A percentile compares a stretch with the other conserved stretches of the same genome.
Evolutionary conservation across 1,284 basidiomycete species (phyloP).

Genomic region (Microbotryomycetes sp.): DNA sequence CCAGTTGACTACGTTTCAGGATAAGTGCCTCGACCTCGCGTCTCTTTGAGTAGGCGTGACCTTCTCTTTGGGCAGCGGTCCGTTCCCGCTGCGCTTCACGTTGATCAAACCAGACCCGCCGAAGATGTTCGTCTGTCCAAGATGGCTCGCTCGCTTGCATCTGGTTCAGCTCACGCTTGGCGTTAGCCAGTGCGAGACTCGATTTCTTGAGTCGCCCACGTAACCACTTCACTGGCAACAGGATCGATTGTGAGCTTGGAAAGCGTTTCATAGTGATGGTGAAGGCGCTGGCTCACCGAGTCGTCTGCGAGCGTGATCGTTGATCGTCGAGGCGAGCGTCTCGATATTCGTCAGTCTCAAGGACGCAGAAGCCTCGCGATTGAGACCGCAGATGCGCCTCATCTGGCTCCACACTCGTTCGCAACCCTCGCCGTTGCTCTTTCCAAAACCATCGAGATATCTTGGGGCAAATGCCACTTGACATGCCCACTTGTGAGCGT

Average conservation of each 20-base stretch:
- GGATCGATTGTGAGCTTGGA: not conserved
- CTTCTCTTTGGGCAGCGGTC: not conserved
- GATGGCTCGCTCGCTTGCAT: not conserved
- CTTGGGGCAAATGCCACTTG: not conserved
- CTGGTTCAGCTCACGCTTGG: not conserved
- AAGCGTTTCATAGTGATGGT: too few species aligned
- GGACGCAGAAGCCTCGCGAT: not conserved
- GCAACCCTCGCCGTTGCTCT: not conserved
- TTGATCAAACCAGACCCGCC: not conserved
- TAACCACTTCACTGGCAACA: not conserved
- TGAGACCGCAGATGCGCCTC: not conserved
- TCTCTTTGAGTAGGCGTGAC: not conserved
- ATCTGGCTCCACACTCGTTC: not conserved
- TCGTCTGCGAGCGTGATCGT: not conserved
- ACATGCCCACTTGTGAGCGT: not conserved
- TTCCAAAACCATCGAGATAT: not conserved
- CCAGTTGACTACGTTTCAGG: not conserved
- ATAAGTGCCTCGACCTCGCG: not conserved
- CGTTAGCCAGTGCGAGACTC: not conserved
- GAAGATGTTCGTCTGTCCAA: not conserved
- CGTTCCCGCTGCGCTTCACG: not conserved
- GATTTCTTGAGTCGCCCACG: not conserved
- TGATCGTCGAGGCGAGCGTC: not conserved
- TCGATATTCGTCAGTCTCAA: not conserved
- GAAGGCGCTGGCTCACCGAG: not conserved